Evolutionary conservation across 2,329 filamentous ascomycete genomes (phyloP), one percentile per base, ranked within the genome.

Genomic region (Fusarium circinatum): DNA sequence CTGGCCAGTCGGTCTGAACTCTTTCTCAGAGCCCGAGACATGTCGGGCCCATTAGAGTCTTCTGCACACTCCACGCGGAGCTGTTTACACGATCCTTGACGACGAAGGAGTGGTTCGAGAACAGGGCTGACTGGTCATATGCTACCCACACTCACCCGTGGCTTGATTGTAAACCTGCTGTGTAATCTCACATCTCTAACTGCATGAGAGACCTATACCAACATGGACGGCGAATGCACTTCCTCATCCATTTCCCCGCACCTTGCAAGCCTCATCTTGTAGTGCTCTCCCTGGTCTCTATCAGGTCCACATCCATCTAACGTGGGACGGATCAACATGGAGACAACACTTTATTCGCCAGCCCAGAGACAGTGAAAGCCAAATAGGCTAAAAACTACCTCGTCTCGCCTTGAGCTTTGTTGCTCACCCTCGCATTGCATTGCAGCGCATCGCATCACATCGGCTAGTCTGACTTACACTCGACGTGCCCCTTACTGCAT

Each of bases 171-270:
- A 55, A 70, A 57, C 52, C 74, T 76, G 68, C 64, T 66, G 68
- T 78, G 74, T 67, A 75, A 76, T 76, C 68, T 75, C 65, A 75
- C 66, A 65, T 72, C 52, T 68, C 56, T 59, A 28, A 30, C 58
- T 70, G 73, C 63, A 74, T 61, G 58, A 65, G 63, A 73, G 62
- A 54, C n/a, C 18, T 57, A 26, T 45, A 57, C 39, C 28, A 26
- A 66, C 57, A 59, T 41, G 28, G 49, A 47, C 62, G 56, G 42
- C 38, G 26, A 55, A 64, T 54, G 64, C 65, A 61, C 61, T 60
- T 68, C 49, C 47, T 52, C 26, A 52, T 70, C 58, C 57, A 48
- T 59, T 76, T 75, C 76, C 76, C 76, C 76, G 75, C 76, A 78
- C 69, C 64, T 58, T 49, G 65, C 63, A 65, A 69, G 51, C 57